A percentile compares a stretch with the other conserved stretches of the same genome.
Conservation (phyloP, 1,139 yeast species). For the Chernovozyma aurita region DNA sequence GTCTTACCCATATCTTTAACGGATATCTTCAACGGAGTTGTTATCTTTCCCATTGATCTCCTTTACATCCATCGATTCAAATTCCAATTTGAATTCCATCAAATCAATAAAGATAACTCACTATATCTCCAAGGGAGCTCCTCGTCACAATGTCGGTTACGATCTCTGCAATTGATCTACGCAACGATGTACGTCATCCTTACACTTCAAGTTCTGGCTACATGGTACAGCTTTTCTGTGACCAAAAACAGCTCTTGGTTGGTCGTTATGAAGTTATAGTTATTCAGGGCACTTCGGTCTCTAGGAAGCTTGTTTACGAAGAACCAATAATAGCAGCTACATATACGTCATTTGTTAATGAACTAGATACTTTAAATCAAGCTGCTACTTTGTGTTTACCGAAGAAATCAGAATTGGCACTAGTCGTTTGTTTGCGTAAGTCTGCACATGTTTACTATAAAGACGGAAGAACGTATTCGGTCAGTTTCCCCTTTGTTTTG, state of each 20-base stretch:
- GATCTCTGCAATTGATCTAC: slow-evolving; percentile 13
- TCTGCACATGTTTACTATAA: slow-evolving; percentile 53
- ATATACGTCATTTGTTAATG: slow-evolving; percentile 35
- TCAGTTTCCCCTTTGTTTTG: slow-evolving; percentile 62
- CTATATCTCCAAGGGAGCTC: too few species aligned
- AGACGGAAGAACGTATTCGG: slow-evolving; percentile 53
- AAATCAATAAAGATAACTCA: too few species aligned
- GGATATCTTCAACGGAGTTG: too few species aligned
- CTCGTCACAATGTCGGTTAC: slow-evolving; percentile 5
- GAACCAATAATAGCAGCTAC: slow-evolving; percentile 46
- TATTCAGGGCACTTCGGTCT: slow-evolving; percentile 45
- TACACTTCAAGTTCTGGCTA: slow-evolving; percentile 14
- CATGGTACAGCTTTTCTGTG: slow-evolving; percentile 20
- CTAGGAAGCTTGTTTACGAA: slow-evolving; percentile 47
- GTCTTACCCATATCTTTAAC: too few species aligned
- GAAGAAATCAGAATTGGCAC: slow-evolving; percentile 14
- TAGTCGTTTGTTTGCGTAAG: slow-evolving; percentile 49
- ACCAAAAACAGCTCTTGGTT: slow-evolving; percentile 27
- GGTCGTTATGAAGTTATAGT: slow-evolving; percentile 33
- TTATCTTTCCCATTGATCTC: too few species aligned
- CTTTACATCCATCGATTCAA: too few species aligned
- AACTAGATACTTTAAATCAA: slow-evolving; percentile 4
- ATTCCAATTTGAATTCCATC: too few species aligned
- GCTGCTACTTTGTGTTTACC: slow-evolving; percentile 4
- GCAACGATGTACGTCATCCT: slow-evolving; percentile 14